These are phyloP conservation scores for Leucosporidium yakuticum DNA, from an alignment of 768 basidiomycete species.

Conservation along the genomic window DNA sequence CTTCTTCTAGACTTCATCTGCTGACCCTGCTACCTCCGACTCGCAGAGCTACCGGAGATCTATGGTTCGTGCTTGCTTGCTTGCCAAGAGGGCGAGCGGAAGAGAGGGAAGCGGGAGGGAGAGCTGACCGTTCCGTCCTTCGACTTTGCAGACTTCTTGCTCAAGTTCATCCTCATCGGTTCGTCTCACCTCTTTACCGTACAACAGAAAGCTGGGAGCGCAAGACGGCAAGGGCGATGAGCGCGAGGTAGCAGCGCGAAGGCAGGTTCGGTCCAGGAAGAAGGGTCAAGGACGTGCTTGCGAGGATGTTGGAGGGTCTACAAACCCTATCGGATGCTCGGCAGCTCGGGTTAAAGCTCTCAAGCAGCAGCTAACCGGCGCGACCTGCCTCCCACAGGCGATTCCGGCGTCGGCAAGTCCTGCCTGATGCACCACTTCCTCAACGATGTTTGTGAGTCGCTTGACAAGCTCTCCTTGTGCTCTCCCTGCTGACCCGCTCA, in stretches of 20 bases:
- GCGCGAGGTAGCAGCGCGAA: background rate
- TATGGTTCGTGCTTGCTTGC: conserved; percentile 20
- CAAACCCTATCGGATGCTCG: background rate
- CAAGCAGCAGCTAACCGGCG: background rate
- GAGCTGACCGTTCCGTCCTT: background rate
- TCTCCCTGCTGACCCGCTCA: background rate
- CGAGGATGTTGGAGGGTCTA: background rate
- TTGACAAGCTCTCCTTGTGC: background rate
- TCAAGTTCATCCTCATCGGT: conserved; percentile 99
- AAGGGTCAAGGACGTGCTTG: background rate
- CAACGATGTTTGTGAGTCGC: conserved; percentile 78
- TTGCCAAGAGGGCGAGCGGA: background rate
- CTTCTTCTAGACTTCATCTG: background rate
- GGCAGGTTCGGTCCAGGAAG: background rate
- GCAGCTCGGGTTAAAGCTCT: background rate
- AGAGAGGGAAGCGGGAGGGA: too few species aligned
- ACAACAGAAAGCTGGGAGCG: background rate
- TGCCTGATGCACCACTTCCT: conserved; percentile 95
- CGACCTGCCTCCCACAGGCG: conserved; percentile 53
- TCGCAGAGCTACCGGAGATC: conserved; percentile 28
- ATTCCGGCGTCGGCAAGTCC: conserved; percentile 95
- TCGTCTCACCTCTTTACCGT: conserved; percentile 27
- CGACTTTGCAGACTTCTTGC: conserved; percentile 70
- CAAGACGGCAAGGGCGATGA: background rate
- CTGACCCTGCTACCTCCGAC: too few species aligned